These are phyloP conservation scores for Starmerella stellata DNA, from an alignment of 805 yeast species.

Conservation along the genomic window DNA sequence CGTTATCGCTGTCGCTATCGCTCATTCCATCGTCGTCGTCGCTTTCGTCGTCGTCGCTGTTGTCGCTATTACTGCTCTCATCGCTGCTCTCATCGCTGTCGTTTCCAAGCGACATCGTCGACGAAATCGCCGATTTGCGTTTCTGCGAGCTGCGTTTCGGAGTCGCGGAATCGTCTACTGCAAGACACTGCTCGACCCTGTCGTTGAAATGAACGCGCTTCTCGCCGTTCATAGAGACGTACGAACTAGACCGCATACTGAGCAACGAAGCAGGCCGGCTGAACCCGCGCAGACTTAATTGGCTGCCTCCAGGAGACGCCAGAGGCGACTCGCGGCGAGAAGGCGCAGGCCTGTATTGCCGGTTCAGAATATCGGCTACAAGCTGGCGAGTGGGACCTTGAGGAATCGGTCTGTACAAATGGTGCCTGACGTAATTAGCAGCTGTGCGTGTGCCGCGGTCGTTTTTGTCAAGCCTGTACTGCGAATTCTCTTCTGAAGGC, in stretches of 20 bases:
- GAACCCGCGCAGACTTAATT: constrained; percentile 1
- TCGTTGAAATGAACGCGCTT: constrained; percentile 86
- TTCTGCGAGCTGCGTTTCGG: not conserved
- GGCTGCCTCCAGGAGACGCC: constrained; percentile 5
- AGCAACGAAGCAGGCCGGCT: constrained; percentile 7
- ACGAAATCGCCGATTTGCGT: constrained; percentile 18
- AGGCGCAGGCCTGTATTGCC: constrained; percentile 17
- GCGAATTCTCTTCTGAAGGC: too few species aligned
- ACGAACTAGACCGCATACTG: constrained; percentile 7
- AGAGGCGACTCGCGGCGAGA: constrained; percentile 1
- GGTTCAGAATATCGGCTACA: constrained; percentile 21
- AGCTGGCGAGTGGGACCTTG: constrained; percentile 18
- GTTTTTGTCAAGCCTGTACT: not conserved
- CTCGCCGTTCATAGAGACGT: constrained; percentile 15
- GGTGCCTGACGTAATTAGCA: constrained; percentile 23
- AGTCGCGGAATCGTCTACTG: constrained; percentile 26
- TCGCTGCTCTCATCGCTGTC: constrained; percentile 29
- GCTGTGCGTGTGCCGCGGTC: constrained; percentile 4
- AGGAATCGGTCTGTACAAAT: constrained; percentile 24
- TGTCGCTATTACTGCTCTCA: constrained; percentile 18
- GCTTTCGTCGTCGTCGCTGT: constrained; percentile 20
- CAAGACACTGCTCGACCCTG: constrained; percentile 85
- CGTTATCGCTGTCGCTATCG: constrained; percentile 27
- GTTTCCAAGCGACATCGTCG: not conserved
- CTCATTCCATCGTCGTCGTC: constrained; percentile 21